These are phyloP conservation scores for Ogataea siamensis DNA, from an alignment of 805 yeast species.

Conservation along the genomic window DNA sequence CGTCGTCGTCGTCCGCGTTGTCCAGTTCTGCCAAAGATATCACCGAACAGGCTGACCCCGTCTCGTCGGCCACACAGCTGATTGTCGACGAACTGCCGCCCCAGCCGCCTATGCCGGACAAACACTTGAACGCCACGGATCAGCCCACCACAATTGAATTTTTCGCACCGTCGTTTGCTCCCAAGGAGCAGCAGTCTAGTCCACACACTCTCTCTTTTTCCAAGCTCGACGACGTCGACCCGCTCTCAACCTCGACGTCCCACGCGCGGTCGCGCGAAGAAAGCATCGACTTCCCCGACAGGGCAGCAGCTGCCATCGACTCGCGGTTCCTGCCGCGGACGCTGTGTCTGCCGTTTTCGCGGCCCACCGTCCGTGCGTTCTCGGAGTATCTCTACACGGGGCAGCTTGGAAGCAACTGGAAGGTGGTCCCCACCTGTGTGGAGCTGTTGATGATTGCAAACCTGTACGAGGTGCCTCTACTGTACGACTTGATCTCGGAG, in stretches of 20 bases:
- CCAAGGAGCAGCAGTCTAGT: constrained; percentile 6
- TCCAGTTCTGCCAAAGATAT: not conserved
- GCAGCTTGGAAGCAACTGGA: constrained; percentile 74
- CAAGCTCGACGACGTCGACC: constrained; percentile 1
- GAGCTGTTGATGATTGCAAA: constrained; percentile 63
- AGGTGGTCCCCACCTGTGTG: constrained; percentile 63
- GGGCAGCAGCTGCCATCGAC: constrained; percentile 39
- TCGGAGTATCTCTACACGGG: constrained; percentile 77
- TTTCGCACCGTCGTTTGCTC: constrained; percentile 2
- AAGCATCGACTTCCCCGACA: constrained; percentile 16
- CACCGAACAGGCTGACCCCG: constrained; percentile 1
- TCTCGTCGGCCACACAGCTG: not conserved
- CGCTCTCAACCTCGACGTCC: not conserved
- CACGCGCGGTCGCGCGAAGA: constrained; percentile 8
- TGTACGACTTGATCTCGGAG: constrained; percentile 68
- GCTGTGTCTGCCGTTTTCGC: constrained; percentile 65
- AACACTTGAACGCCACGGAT: not conserved
- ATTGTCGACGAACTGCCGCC: constrained; percentile 45
- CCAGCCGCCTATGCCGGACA: constrained; percentile 54
- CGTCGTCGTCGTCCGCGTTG: constrained; percentile 23
- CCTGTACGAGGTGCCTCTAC: constrained; percentile 63
- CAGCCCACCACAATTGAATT: not conserved
- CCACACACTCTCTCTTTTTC: constrained; percentile 7
- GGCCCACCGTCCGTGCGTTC: constrained; percentile 59
- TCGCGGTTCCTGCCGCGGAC: constrained; percentile 66